Percentiles rank a stretch among this genome's conserved stretches.
Conservation (phyloP, 1,284 basidiomycete genomes). For the Apiotrichum brassicae region DNA sequence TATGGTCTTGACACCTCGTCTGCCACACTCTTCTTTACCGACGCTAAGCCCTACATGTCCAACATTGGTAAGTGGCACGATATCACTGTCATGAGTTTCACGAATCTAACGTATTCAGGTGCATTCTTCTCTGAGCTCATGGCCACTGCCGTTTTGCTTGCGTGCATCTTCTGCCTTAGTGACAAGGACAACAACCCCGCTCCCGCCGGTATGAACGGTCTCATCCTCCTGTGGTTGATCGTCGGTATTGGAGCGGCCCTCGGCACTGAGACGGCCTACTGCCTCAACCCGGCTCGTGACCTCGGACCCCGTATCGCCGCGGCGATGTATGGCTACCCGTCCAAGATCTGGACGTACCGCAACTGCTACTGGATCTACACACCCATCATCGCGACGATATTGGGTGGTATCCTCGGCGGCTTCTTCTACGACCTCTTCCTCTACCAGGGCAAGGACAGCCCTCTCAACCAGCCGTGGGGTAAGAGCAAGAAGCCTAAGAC, state of each 20-base stretch:
- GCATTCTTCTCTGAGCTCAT: constrained; percentile 12
- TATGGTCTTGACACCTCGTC: constrained; percentile 9
- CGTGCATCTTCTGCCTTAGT: constrained; percentile 3
- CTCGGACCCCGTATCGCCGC: constrained; percentile 32
- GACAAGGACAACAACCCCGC: constrained; percentile 12
- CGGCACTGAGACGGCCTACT: constrained; percentile 14
- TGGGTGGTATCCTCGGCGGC: constrained; percentile 4
- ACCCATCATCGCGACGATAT: constrained; percentile 5
- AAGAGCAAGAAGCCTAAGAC: background rate
- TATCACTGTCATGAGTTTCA: too few relatives aligned
- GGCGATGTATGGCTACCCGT: constrained; percentile 27
- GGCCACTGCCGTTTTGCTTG: constrained; percentile 12
- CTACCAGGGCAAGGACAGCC: constrained; percentile 8
- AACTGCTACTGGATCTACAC: constrained; percentile 23
- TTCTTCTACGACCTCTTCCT: constrained; percentile 13
- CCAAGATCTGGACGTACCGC: constrained; percentile 21
- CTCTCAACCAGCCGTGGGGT: constrained; percentile 9
- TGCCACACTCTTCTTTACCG: constrained; percentile 9
- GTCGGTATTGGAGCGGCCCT: constrained; percentile 13
- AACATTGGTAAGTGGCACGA: constrained; percentile 5
- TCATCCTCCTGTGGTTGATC: constrained; percentile 8
- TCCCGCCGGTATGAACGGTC: constrained; percentile 8
- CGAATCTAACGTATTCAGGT: too few relatives aligned
- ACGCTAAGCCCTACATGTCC: constrained; percentile 7
- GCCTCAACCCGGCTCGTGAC: constrained; percentile 36